phyloP scores from a whole-genome alignment of 1,284 basidiomycete genomes.

The Salmacisia buchloeana region DNA sequence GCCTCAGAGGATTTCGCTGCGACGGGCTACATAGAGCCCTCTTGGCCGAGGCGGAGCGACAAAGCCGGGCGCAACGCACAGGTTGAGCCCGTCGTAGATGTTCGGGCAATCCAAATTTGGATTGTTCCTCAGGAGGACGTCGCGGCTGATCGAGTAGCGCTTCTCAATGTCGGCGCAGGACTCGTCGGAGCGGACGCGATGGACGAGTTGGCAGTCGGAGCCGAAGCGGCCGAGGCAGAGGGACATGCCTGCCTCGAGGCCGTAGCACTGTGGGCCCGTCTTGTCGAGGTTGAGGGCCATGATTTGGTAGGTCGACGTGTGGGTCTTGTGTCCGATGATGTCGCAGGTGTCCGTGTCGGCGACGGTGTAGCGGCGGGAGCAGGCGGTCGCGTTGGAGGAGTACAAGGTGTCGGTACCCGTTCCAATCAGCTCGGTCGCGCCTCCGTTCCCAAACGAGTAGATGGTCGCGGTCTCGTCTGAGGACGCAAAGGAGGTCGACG shows the following conservation, averaged over 20 bases:
- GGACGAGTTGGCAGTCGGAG: conserved; percentile 43
- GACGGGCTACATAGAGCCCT: not conserved
- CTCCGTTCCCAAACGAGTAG: not conserved
- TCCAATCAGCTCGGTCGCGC: not conserved
- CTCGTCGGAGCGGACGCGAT: conserved; percentile 24
- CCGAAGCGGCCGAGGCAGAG: conserved; percentile 43
- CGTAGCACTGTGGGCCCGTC: conserved; percentile 59
- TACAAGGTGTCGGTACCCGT: conserved; percentile 10
- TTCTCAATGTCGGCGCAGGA: conserved; percentile 32
- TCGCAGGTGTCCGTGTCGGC: conserved; percentile 64
- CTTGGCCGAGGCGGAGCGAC: conserved; percentile 24
- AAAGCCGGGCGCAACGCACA: conserved; percentile 34
- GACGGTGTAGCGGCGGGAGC: conserved; percentile 62
- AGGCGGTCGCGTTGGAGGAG: conserved; percentile 51
- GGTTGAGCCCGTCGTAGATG: conserved; percentile 36
- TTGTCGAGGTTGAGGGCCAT: conserved; percentile 58
- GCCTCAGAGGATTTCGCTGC: not conserved
- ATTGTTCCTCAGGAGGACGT: conserved; percentile 34
- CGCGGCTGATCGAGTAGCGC: conserved; percentile 27
- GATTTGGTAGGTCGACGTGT: conserved; percentile 71
- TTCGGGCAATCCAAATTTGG: conserved; percentile 32
- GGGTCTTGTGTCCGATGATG: conserved; percentile 62
- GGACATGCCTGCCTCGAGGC: conserved; percentile 57
- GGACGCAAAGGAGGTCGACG: too few relatives aligned
- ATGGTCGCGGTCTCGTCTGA: not conserved